Evolutionary conservation across 2,329 filamentous ascomycete species (phyloP).

Genomic region (Cytospora paraplurivora): DNA sequence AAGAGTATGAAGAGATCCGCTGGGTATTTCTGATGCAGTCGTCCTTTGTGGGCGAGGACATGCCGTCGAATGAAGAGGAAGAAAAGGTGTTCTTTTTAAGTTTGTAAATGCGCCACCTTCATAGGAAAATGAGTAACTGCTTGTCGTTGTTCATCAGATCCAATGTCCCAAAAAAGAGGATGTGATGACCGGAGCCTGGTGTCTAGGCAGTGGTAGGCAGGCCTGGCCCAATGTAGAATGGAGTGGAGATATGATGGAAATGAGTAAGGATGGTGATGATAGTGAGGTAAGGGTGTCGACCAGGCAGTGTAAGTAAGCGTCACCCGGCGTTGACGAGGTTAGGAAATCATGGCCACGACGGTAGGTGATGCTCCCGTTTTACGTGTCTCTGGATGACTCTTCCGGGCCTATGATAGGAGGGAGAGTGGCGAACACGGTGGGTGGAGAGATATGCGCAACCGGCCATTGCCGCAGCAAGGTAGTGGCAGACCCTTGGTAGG

Average conservation of each 20-base stretch:
- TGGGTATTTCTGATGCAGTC: slow-evolving; percentile 25
- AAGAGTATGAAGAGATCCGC: slow-evolving; percentile 22
- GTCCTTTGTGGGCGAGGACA: slow-evolving; percentile 25
- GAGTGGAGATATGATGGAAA: slow-evolving; percentile 6
- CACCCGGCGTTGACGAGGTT: slow-evolving; percentile 26
- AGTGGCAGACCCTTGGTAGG: slow-evolving; percentile 20
- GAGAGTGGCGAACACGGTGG: slow-evolving; percentile 28
- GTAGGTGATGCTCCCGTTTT: slow-evolving; percentile 22
- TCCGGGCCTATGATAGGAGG: slow-evolving; percentile 27
- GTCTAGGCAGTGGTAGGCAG: slow-evolving; percentile 26
- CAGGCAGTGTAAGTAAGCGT: slow-evolving; percentile 24
- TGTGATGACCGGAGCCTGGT: slow-evolving; percentile 26
- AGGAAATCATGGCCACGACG: slow-evolving; percentile 27
- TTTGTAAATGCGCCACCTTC: slow-evolving; percentile 20
- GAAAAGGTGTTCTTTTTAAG: slow-evolving; percentile 12
- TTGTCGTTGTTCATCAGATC: slow-evolving; percentile 17
- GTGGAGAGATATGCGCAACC: slow-evolving; percentile 18
- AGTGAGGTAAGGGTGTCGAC: slow-evolving; percentile 5
- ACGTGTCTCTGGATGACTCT: slow-evolving; percentile 34
- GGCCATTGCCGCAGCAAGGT: slow-evolving; percentile 27
- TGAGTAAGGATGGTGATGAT: slow-evolving; percentile 19
- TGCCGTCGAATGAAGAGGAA: slow-evolving; percentile 20
- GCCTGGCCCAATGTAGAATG: slow-evolving; percentile 18
- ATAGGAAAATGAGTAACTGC: slow-evolving; percentile 28
- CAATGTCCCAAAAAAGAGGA: slow-evolving; percentile 16